These are phyloP conservation scores for Auricularia auricula-judae DNA, from an alignment of 768 basidiomycete genomes.

Conservation along the genomic window DNA sequence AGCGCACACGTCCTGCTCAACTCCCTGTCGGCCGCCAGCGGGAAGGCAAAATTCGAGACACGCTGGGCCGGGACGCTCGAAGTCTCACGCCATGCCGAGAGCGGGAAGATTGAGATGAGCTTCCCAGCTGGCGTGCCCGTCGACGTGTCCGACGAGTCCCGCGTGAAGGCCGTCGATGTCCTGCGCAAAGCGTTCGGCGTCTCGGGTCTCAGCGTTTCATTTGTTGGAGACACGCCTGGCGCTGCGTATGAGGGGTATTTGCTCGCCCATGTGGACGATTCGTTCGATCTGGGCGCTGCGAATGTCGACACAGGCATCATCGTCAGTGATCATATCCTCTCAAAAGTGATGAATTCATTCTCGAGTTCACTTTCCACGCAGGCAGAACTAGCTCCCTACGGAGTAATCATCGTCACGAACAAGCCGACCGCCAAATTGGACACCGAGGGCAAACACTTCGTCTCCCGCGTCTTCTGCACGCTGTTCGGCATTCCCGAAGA, in stretches of 20 bases:
- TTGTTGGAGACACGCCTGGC: conserved; percentile 8
- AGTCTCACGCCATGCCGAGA: conserved; percentile 4
- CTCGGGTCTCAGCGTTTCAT: conserved; percentile 5
- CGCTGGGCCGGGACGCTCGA: conserved; percentile 11
- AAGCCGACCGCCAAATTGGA: no score
- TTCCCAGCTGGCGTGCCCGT: conserved; percentile 12
- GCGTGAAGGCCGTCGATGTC: conserved; percentile 1
- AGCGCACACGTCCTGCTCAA: conserved; percentile 19
- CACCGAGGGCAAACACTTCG: no score
- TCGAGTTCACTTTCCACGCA: no score
- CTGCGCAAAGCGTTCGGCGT: conserved; percentile 7
- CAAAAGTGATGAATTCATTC: no score
- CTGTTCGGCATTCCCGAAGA: no score
- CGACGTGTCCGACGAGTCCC: conserved; percentile 3
- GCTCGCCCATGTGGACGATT: conserved; percentile 15
- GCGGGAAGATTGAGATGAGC: conserved; percentile 14
- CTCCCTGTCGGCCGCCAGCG: background rate
- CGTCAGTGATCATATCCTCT: background rate
- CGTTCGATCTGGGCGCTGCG: conserved; percentile 10
- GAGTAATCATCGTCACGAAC: no score
- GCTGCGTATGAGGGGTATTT: conserved; percentile 8
- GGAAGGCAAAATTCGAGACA: conserved; percentile 11
- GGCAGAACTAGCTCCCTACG: no score
- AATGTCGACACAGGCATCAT: conserved; percentile 4
- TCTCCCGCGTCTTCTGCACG: no score